Evolutionary conservation across 148 eudicot genomes (phyloP), one percentile per base, ranked within the genome.

Genomic region (Rheum nobile): DNA sequence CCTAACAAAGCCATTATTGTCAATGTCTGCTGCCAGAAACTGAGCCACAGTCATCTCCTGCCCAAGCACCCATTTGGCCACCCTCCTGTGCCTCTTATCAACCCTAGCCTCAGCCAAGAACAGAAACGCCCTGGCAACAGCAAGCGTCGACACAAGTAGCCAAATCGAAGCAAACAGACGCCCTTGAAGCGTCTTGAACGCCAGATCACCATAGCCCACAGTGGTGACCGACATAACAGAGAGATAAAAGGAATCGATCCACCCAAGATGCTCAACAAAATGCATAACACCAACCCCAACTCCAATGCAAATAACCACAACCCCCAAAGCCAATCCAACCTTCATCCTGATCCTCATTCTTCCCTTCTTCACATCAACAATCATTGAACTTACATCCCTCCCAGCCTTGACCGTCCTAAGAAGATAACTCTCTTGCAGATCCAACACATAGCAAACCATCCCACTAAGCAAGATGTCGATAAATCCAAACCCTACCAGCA

Each of bases 281-380:
- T 95, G 98, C 91, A 89, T 80, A 75, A 88, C 83, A 38, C 78
- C 76, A 2, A 83, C 90, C 38, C 98, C 98, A 73, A 91, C 50
- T 41, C 93, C 98, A 74, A 87, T 88, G 87, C 97, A 91, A 77
- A 95, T 68, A 77, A 91, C 85, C 82, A 95, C 98, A 74, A 95
- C 98, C 24, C 93, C 93, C 77, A 95, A 80, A 31, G 98, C 98
- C 78, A 95, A 80, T 10, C 75, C 91, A 44, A 95, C 98, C 84
- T 95, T 95, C 90, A 90, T 87, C 67, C 98, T 83, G 68, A 95
- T 95, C 88, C 98, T 89, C 98, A 95, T 95, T 77, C 98, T 90
- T 38, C 98, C 98, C 78, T 95, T 95, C 85, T 89, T 83, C 68
- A 87, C 87, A 82, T 94, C 97, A 43, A 94, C 48, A 37, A 94